Conservation (phyloP, 768 basidiomycete species). For the Pleurotus cornucopiae region DNA sequence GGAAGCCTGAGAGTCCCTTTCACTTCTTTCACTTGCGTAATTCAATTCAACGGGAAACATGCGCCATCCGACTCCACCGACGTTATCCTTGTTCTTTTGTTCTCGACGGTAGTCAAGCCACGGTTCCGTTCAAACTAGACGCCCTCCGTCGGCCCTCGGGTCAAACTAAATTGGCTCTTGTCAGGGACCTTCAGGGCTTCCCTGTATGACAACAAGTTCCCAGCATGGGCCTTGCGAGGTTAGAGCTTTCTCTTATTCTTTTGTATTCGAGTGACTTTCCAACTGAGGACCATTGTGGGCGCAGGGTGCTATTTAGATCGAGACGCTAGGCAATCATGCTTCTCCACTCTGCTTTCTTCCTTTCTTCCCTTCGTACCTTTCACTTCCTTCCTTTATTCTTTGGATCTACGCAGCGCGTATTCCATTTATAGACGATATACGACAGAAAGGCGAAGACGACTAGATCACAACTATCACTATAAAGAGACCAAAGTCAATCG, state of each 20-base stretch:
- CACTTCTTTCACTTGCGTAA: too few relatives aligned
- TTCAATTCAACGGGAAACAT: too few relatives aligned
- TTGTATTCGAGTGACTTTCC: constrained; percentile 1
- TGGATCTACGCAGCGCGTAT: constrained; percentile 3
- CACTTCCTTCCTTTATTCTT: background rate
- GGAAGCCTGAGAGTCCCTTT: too few relatives aligned
- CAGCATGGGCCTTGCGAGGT: background rate
- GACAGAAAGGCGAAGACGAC: background rate
- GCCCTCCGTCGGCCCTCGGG: background rate
- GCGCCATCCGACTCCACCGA: background rate
- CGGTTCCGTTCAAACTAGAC: too few relatives aligned
- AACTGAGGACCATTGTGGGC: constrained; percentile 4
- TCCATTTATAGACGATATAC: background rate
- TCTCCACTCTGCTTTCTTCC: background rate
- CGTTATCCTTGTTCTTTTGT: background rate
- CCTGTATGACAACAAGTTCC: background rate
- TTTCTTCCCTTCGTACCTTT: constrained; percentile 1
- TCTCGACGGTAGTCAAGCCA: too few relatives aligned
- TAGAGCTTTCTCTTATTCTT: constrained; percentile 1
- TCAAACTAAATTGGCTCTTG: background rate
- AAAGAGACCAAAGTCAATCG: background rate
- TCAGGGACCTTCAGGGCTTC: constrained; percentile 5
- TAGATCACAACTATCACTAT: background rate
- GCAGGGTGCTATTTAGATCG: background rate
- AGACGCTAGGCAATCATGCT: background rate